Evolutionary conservation across 148 eudicot genomes (phyloP).

Genomic region (Rhododendron williamsianum): DNA sequence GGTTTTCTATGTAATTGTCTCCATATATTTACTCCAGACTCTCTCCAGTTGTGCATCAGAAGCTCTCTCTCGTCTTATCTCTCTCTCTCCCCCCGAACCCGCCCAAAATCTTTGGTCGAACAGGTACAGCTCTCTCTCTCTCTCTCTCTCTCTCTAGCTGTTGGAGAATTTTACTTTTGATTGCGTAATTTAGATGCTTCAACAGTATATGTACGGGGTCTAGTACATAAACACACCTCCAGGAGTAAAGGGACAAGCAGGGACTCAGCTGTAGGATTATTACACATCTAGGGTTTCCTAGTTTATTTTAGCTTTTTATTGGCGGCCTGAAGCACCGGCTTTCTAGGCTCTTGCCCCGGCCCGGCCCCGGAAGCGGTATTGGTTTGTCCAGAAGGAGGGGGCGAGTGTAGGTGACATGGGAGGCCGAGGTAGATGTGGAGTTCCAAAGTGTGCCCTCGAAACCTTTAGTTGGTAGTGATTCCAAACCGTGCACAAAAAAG

Average conservation of each 20-base stretch:
- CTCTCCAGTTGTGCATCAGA: background rate
- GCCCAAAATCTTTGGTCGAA: background rate
- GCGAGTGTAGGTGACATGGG: background rate
- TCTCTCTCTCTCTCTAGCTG: background rate
- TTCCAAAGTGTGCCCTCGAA: background rate
- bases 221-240: background rate
- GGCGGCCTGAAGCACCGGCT: background rate
- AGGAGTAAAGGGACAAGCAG: background rate
- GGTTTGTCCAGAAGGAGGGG: background rate
- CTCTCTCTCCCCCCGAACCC: background rate
- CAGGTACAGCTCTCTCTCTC: background rate
- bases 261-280: background rate
- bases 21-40: too few relatives aligned
- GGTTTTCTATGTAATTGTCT: background rate
- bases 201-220: background rate
- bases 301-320: background rate
- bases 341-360: background rate
- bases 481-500: background rate
- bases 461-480: background rate
- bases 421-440: background rate
- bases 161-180: background rate
- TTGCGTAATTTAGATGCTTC: background rate
- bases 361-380: background rate
- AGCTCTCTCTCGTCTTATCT: background rate
- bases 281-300: background rate